These are phyloP conservation scores for Xylaria intraflava DNA, from an alignment of 495 filamentous ascomycete species.

Conservation along the genomic window DNA sequence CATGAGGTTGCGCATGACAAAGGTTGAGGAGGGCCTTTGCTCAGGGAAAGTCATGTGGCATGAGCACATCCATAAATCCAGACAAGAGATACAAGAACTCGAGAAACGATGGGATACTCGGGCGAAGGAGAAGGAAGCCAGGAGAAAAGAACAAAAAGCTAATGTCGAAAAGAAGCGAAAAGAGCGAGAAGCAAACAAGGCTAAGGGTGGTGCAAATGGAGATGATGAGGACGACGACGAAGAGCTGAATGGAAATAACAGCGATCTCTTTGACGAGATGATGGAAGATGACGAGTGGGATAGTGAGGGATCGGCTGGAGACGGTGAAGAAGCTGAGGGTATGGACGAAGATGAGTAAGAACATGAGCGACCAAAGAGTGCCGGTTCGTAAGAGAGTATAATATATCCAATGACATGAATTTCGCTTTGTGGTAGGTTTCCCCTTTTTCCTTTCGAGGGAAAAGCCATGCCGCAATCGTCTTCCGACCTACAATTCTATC, in stretches of 20 bases:
- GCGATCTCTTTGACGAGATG: slow-evolving; percentile 46
- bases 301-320: slow-evolving; percentile 48
- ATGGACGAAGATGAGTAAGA: slow-evolving; percentile 51
- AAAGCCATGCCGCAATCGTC: too few species aligned
- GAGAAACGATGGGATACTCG: slow-evolving; percentile 74
- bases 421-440: too few species aligned
- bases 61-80: slow-evolving; percentile 79
- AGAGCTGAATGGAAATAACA: slow-evolving; percentile 47
- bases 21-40: slow-evolving; percentile 93
- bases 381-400: slow-evolving; percentile 12
- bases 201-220: slow-evolving; percentile 44
- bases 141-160: slow-evolving; percentile 72
- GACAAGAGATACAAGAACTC: slow-evolving; percentile 64
- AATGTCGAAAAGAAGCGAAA: slow-evolving; percentile 80
- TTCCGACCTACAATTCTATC: too few species aligned
- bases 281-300: slow-evolving; percentile 51
- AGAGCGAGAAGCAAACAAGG: slow-evolving; percentile 39
- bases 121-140: slow-evolving; percentile 71
- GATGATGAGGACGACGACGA: slow-evolving; percentile 57
- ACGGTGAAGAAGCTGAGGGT: slow-evolving; percentile 52
- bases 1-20: slow-evolving; percentile 81
- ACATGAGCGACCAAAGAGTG: slow-evolving; percentile 45
- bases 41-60: slow-evolving; percentile 96
- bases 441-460: too few species aligned
- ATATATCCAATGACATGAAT: slow-evolving; percentile 8